Evolutionary conservation across 1,139 yeast genomes (phyloP).

Genomic region (Blastobotrys malaysiensis): DNA sequence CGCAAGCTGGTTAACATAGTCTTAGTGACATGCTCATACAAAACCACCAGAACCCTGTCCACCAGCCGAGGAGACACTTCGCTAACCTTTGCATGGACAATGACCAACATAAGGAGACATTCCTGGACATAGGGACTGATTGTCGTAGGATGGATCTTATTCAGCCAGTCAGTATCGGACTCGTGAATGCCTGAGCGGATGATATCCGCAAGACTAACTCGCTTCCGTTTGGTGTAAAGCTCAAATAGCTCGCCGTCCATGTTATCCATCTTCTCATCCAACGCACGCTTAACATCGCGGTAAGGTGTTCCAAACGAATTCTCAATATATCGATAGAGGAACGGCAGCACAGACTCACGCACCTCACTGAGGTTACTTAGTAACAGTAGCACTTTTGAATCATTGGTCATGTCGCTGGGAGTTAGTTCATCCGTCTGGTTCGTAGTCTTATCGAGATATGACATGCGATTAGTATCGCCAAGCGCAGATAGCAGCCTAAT

Average conservation of each 20-base stretch:
- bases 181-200: conserved; percentile 42
- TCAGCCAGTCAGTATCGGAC: conserved; percentile 44
- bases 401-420: conserved; percentile 33
- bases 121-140: conserved; percentile 45
- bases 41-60: conserved; percentile 40
- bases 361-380: conserved; percentile 50
- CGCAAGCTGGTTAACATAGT: conserved; percentile 43
- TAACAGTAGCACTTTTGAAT: conserved; percentile 37
- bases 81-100: conserved; percentile 48
- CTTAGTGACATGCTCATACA: conserved; percentile 43
- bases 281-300: conserved; percentile 37
- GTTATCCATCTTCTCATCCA: conserved; percentile 42
- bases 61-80: conserved; percentile 45
- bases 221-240: conserved; percentile 46
- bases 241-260: conserved; percentile 51
- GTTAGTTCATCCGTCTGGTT: conserved; percentile 21
- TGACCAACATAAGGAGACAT: conserved; percentile 46
- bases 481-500: conserved; percentile 17
- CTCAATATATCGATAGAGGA: conserved; percentile 45
- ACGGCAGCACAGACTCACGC: conserved; percentile 42
- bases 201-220: conserved; percentile 43
- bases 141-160: conserved; percentile 33
- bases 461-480: conserved; percentile 11
- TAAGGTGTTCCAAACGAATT: conserved; percentile 42
- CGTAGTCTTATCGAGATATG: conserved; percentile 9